Percentiles rank a stretch among this genome's conserved stretches.
Conservation (phyloP, 129 eudicot genomes). For the Scalesia atractyloides region DNA sequence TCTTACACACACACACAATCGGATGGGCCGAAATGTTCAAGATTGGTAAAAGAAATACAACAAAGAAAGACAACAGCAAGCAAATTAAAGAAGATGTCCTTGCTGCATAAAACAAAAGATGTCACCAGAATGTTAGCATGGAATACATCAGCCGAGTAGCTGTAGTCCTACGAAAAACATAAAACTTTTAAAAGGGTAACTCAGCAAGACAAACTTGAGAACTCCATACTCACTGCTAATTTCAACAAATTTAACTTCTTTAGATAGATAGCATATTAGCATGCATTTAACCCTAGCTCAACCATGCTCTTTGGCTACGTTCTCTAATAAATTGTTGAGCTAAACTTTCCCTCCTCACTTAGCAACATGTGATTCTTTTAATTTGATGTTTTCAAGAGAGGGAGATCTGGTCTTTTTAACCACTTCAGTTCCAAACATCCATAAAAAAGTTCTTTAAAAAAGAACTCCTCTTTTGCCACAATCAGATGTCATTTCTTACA, state of each 20-base stretch:
- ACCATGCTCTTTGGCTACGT: slow-evolving; percentile 5
- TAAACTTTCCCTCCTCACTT: slow-evolving; percentile 14
- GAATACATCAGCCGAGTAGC: not conserved
- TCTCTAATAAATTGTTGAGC: not conserved
- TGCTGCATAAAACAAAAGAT: not conserved
- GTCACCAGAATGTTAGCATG: not conserved
- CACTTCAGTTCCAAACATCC: slow-evolving; percentile 13
- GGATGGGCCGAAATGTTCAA: slow-evolving; percentile 14
- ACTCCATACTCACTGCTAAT: slow-evolving; percentile 2
- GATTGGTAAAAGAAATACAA: slow-evolving; percentile 9
- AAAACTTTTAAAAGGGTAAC: not conserved
- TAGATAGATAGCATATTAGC: not conserved
- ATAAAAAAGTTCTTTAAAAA: not conserved
- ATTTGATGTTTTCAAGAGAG: not conserved
- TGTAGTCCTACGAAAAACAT: not conserved
- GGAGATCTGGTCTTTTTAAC: not conserved
- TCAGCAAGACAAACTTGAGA: not conserved
- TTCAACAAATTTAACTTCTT: not conserved
- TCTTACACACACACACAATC: not conserved
- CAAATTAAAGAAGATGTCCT: not conserved
- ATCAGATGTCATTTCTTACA: slow-evolving; percentile 1
- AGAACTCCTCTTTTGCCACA: slow-evolving; percentile 1
- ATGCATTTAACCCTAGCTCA: not conserved
- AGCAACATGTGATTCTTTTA: slow-evolving; percentile 12
- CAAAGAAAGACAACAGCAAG: slow-evolving; percentile 14